Conservation (phyloP, 306 rosid genomes). For the Sesbania bispinosa region DNA sequence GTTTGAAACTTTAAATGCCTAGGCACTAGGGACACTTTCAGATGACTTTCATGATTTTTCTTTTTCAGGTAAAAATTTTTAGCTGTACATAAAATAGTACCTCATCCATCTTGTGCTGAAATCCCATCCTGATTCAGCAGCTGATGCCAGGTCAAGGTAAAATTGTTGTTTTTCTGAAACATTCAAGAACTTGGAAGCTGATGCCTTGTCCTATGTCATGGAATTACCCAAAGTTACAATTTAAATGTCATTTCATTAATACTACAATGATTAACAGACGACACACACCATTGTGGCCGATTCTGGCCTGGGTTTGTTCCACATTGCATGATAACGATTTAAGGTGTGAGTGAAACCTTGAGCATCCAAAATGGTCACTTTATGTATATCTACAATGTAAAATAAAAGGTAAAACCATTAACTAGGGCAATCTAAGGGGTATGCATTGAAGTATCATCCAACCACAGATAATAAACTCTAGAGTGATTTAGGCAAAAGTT, state of each 20-base stretch:
- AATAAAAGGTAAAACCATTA: constrained; percentile 5
- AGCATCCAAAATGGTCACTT: constrained; percentile 52
- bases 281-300: constrained; percentile 55
- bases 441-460: constrained; percentile 12
- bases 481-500: not conserved
- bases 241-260: constrained; percentile 2
- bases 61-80: not conserved
- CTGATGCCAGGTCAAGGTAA: constrained; percentile 72
- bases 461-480: not conserved
- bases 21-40: not conserved
- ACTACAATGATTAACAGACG: not conserved
- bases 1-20: not conserved
- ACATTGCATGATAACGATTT: constrained; percentile 81
- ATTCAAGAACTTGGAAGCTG: constrained; percentile 61
- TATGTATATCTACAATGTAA: constrained; percentile 62
- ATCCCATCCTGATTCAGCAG: constrained; percentile 96
- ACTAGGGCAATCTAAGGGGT: not conserved
- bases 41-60: not conserved
- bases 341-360: constrained; percentile 52
- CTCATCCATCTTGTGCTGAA: constrained; percentile 96
- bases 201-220: constrained; percentile 52
- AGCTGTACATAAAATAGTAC: constrained; percentile 36
- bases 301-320: constrained; percentile 92
- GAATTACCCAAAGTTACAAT: constrained; percentile 19
- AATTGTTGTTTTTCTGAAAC: constrained; percentile 49